Percentiles rank a stretch among this genome's conserved stretches.
These are phyloP conservation scores for Solanum microdontum DNA, from an alignment of 257 asterid species.

Conservation along the genomic window DNA sequence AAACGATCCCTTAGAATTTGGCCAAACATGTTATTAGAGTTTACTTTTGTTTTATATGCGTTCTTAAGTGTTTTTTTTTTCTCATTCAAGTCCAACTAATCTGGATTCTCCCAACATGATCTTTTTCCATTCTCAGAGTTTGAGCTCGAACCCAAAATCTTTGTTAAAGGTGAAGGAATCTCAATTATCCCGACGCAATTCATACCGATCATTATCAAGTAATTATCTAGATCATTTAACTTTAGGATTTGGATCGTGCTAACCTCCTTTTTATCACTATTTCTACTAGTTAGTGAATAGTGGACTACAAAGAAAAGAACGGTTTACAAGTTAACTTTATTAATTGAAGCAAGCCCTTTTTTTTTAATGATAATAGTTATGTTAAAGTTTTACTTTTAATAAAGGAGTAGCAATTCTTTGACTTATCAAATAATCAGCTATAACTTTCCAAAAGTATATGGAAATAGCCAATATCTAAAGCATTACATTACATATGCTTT, in stretches of 20 bases:
- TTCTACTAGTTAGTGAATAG: background rate
- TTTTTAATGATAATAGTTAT: background rate
- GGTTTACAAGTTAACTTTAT: background rate
- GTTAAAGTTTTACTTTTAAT: background rate
- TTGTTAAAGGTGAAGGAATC: background rate
- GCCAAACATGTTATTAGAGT: background rate
- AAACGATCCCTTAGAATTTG: too few relatives aligned
- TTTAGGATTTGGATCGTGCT: background rate
- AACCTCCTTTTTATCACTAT: background rate
- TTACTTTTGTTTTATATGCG: background rate
- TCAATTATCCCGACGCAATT: fast-evolving
- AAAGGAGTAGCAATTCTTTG: background rate
- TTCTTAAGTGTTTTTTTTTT: background rate
- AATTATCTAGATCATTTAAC: background rate
- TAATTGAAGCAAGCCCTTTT: background rate
- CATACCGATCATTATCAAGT: background rate
- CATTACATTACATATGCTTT: background rate
- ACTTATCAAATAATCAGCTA: background rate
- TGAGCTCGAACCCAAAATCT: background rate
- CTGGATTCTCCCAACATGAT: background rate
- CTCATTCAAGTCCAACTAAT: background rate
- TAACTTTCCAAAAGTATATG: background rate
- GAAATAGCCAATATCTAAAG: background rate
- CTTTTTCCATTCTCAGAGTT: fast-evolving
- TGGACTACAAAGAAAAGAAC: background rate